A percentile compares a stretch with the other conserved stretches of the same genome.
These are phyloP conservation scores for Rubroboletus pulcherrimus DNA, from an alignment of 768 basidiomycete genomes.

Conservation along the genomic window DNA sequence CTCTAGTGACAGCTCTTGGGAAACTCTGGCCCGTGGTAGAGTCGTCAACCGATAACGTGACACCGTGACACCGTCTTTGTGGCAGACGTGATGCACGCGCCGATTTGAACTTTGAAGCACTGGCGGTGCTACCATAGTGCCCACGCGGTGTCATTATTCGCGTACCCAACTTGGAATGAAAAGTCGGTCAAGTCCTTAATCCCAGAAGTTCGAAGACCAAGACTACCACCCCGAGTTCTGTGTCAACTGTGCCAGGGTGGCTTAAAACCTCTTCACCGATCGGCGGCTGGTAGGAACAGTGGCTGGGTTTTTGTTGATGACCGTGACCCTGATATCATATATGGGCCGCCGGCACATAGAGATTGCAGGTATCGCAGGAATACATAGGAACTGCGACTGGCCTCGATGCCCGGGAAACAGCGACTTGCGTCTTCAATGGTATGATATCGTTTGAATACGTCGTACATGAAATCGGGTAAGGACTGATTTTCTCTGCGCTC, in stretches of 20 bases:
- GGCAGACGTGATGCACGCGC: not conserved
- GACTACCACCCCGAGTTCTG: not conserved
- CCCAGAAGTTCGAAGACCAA: not conserved
- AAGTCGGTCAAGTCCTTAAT: not conserved
- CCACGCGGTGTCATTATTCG: not conserved
- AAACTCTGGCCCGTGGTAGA: too few species aligned
- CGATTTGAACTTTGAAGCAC: not conserved
- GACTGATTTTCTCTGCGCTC: not conserved
- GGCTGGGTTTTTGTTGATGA: not conserved
- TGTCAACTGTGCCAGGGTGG: not conserved
- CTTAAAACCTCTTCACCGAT: not conserved
- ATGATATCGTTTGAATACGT: not conserved
- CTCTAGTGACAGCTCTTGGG: too few species aligned
- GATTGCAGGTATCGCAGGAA: not conserved
- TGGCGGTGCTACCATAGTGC: not conserved
- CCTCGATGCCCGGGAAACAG: not conserved
- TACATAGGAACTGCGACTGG: not conserved
- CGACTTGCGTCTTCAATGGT: constrained; percentile 4
- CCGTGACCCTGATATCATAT: not conserved
- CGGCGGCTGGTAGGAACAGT: not conserved
- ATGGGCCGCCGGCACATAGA: not conserved
- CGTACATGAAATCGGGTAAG: not conserved
- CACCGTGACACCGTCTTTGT: too few species aligned
- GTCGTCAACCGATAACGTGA: too few species aligned
- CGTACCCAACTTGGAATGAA: not conserved